Conservation (phyloP, 805 yeast genomes). For the Suhomyces tanzawaensis region DNA sequence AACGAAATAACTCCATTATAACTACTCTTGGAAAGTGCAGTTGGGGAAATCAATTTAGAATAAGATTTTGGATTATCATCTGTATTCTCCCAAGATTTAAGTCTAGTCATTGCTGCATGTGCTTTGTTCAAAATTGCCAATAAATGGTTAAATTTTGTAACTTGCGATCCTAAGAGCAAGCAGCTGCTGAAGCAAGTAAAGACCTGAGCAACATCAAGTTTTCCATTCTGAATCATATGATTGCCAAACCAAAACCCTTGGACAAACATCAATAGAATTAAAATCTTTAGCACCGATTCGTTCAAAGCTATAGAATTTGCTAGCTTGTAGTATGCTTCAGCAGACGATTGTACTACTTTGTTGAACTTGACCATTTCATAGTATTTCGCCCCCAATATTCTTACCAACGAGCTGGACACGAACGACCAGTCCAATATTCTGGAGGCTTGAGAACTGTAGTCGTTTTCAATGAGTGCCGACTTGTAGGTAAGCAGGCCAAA, state of each 20-base stretch:
- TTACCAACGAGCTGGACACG: constrained; percentile 55
- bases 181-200: constrained; percentile 85
- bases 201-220: constrained; percentile 58
- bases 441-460: constrained; percentile 52
- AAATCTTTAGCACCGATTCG: constrained; percentile 50
- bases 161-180: constrained; percentile 61
- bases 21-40: not conserved
- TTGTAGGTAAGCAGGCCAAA: constrained; percentile 53
- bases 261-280: constrained; percentile 74
- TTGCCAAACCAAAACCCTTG: constrained; percentile 94
- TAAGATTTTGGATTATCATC: no score
- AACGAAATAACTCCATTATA: constrained; percentile 52
- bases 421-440: constrained; percentile 70
- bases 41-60: no score
- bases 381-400: constrained; percentile 55
- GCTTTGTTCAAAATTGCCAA: constrained; percentile 69
- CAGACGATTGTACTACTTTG: constrained; percentile 33
- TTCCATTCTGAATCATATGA: constrained; percentile 52
- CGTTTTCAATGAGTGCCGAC: constrained; percentile 57
- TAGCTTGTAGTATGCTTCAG: constrained; percentile 38
- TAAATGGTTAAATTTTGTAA: constrained; percentile 55
- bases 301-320: constrained; percentile 55
- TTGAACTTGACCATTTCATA: constrained; percentile 49
- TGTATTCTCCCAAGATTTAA: not conserved
- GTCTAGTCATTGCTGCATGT: constrained; percentile 54